Evolutionary conservation across 2,329 filamentous ascomycete species (phyloP).

Genomic region (Colletotrichum camelliae): DNA sequence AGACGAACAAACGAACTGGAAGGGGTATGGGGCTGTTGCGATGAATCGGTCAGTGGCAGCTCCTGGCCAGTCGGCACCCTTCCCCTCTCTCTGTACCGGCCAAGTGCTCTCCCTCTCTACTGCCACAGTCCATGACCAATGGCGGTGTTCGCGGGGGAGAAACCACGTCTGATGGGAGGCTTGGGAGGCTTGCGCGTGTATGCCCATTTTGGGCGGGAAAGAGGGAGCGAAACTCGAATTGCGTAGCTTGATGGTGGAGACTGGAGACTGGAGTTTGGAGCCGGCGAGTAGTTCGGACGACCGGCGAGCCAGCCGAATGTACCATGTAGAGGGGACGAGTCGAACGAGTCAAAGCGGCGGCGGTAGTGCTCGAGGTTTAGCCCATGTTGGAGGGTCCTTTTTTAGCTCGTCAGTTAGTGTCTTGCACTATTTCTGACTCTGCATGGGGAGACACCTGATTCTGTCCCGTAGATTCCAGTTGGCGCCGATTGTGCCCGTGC

Average conservation of each 20-base stretch:
- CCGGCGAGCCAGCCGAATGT: neutral
- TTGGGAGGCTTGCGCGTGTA: neutral
- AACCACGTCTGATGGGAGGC: neutral
- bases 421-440: neutral
- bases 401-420: neutral
- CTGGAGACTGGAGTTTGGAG: neutral
- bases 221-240: neutral
- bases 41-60: neutral
- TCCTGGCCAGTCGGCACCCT: neutral
- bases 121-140: neutral
- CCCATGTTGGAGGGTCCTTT: neutral
- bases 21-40: neutral
- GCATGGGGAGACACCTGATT: neutral
- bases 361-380: neutral
- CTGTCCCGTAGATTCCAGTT: neutral
- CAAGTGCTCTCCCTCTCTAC: neutral
- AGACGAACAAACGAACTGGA: neutral
- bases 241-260: neutral
- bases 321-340: neutral
- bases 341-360: constrained; percentile 3
- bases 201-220: neutral
- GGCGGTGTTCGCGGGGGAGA: neutral
- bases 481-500: neutral
- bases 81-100: neutral
- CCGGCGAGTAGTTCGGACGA: neutral